Evolutionary conservation across 2,329 filamentous ascomycete genomes (phyloP), one percentile per base, ranked within the genome.

Genomic region (Dothidotthia symphoricarpi): DNA sequence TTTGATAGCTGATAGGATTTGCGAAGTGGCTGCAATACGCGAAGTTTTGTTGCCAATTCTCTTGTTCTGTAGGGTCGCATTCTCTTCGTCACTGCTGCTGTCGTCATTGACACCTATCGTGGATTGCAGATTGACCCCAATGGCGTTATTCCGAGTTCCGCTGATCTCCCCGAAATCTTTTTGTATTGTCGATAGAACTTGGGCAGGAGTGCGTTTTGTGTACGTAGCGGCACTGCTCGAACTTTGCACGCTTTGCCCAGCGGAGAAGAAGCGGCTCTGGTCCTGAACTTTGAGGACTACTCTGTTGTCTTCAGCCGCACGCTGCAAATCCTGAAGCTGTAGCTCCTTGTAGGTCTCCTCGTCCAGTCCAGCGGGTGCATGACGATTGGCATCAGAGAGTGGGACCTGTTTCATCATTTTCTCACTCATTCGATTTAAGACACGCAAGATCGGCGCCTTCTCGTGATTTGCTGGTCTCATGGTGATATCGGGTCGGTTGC

Each of bases 341-440:
- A 97, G 72, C 58, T 89, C 76, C 47, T 83, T 80, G 59, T 84
- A 93, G 0, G 84, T 83, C 26, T 82, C 77, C 52, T 89, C 85
- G 43, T 88, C 84, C 56, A 83, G 72, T 2, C 82, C 83, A 34
- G 82, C 79, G 2, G 82, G 78, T 4, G 75, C 76, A 44, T 83
- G 77, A 1, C 79, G 76, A 43, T 84, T 79, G n/a, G 74, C 70
- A 61, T 96, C 89, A 4, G 84, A 81, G 1, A 89, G 85, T 2
- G 85, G 81, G 9, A 95, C 88, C 49, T 90, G 86, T 31, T 85
- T 85, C 77, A 98, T 85, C 63, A 98, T 86, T 68, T 94, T 96
- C 66, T 93, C 88, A 55, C 88, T 95, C 39, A 97, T 77, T 44
- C 79, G 88, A 64, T 98, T 98, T 39, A 98, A 73, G 0, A 88